Evolutionary conservation across 2,329 filamentous ascomycete species (phyloP).

Genomic region (Xylariaceae sp.): DNA sequence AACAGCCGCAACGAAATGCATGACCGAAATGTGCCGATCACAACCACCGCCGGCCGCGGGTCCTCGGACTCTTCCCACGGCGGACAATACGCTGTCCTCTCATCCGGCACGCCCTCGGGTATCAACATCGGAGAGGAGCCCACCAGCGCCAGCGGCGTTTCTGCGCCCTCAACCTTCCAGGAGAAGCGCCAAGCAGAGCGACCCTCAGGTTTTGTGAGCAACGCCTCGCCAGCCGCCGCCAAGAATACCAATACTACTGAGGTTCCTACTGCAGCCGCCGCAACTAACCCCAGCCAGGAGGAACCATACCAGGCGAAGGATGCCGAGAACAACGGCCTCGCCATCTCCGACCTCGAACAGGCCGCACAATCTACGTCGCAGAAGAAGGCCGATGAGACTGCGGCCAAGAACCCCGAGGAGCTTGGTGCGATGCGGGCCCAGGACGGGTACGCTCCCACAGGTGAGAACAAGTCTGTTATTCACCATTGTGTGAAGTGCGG

Average conservation of each 20-base stretch:
- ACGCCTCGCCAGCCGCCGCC: too few relatives aligned
- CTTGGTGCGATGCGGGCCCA: neutral
- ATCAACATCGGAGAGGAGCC: conserved; percentile 14
- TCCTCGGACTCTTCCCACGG: conserved; percentile 10
- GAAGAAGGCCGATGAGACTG: neutral
- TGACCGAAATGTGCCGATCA: neutral
- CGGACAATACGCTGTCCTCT: conserved; percentile 19
- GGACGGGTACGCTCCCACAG: neutral
- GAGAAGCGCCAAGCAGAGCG: too few relatives aligned
- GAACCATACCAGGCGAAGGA: too few relatives aligned
- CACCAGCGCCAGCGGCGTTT: too few relatives aligned
- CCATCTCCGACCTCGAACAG: neutral
- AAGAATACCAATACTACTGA: too few relatives aligned
- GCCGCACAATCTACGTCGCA: neutral
- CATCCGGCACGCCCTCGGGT: conserved; percentile 25
- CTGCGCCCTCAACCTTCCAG: too few relatives aligned
- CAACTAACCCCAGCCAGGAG: too few relatives aligned
- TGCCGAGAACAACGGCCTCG: neutral
- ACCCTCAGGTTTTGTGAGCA: too few relatives aligned
- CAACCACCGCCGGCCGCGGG: neutral
- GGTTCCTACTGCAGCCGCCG: too few relatives aligned
- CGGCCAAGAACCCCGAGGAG: neutral
- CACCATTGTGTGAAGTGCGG: conserved; percentile 20
- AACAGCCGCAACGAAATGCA: neutral
- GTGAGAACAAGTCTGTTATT: conserved; percentile 8